These are phyloP conservation scores for Vigna hirtella DNA, from an alignment of 306 rosid species.

Conservation along the genomic window DNA sequence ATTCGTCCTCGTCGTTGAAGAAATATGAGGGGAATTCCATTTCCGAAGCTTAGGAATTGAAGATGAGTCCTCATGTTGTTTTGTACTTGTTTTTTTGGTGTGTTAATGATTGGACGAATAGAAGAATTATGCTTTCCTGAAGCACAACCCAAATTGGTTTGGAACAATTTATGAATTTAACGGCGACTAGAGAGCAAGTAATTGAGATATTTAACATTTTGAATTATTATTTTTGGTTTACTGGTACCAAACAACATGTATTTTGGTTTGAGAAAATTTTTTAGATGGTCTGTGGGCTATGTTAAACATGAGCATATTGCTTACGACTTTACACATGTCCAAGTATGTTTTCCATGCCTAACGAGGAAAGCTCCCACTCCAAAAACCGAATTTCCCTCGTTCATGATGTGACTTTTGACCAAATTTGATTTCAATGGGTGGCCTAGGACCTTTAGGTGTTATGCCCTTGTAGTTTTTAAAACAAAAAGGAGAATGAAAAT, in stretches of 20 bases:
- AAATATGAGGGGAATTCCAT: neutral
- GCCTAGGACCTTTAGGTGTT: neutral
- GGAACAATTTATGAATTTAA: neutral
- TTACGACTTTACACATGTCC: neutral
- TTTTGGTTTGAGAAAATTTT: neutral
- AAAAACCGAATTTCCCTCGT: neutral
- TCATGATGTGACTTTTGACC: neutral
- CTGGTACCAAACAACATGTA: neutral
- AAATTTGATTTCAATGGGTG: neutral
- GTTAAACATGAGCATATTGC: neutral
- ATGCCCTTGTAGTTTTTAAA: neutral
- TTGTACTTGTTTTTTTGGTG: neutral
- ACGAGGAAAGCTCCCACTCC: neutral
- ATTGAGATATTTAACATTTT: neutral
- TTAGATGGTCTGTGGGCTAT: neutral
- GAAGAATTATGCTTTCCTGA: neutral
- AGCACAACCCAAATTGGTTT: neutral
- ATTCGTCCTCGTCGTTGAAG: neutral
- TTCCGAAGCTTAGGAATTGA: neutral
- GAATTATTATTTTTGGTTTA: neutral
- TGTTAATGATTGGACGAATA: slow-evolving; percentile 1
- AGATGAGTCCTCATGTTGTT: neutral
- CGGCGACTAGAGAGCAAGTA: neutral
- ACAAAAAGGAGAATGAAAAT: neutral
- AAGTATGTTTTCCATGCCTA: neutral